Base-by-base conservation (phyloP, 768 basidiomycete species). In the Calocera viscosa region DNA sequence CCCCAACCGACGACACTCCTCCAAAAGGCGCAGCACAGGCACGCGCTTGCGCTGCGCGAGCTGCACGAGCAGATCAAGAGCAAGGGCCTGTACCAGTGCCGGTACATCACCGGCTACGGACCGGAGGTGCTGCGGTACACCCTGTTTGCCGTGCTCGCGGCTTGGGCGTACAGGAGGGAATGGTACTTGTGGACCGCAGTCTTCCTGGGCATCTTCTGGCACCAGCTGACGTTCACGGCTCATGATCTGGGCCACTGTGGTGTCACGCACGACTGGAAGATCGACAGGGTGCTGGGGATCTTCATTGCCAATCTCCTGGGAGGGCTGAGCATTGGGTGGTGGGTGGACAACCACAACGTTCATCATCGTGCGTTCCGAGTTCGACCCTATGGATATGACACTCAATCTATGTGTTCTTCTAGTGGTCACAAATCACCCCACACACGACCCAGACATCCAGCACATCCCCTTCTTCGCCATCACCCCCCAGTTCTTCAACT, bases 361-460 rank as follows among this genome's bases (percentile, higher is more conserved):
- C 94, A 97, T 78, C 94, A 97, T 77, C 80, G 93, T 93, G 74
- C 80, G 94, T 83, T 26, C 32, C 43, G 60, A 67, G 34, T 22
- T 33, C 40, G 64, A 66, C 38, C 49, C 32, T 24, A 22, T 16
- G 7, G 63, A 33, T 65, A 22, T 41, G 65, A 24, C 68, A 68
- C 38, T 66, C 65, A 35, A 30, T 65, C 53, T 66, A 67, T 2
- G 39, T 49, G 66, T 64, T 11, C 65, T 34, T 1, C 33, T 34
- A 96, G 94, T 97, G 64, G 91, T 97, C 65, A 89, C 95, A n/a
- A 97, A 98, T 73, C 92, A 97, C 70, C 94, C 93, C 3, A 88
- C 94, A 53, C 96, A 99, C 86, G 94, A 81, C 69, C 80, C 80
- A 14, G 80, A 82, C 67, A 81, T 81, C 66, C 79, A 80, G 65